Evolutionary conservation across 306 rosid species (phyloP).

Genomic region (Geum urbanum): DNA sequence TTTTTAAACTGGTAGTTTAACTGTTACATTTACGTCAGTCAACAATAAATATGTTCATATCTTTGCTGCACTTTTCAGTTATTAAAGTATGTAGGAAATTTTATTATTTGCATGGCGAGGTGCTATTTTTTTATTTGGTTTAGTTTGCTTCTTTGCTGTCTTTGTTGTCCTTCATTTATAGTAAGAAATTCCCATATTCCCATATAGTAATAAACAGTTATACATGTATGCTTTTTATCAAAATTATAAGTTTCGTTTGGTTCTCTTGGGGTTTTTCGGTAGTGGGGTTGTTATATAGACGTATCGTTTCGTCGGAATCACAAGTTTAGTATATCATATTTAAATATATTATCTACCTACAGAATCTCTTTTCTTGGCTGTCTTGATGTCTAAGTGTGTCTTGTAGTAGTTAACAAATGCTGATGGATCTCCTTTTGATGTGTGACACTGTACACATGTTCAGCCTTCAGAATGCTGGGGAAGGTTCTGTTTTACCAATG

Average conservation of each 20-base stretch:
- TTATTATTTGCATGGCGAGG: background rate
- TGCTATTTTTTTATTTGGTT: background rate
- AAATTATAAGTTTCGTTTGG: slow-evolving; percentile 15
- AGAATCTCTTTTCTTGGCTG: background rate
- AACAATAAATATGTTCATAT: slow-evolving; percentile 2
- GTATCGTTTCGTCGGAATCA: background rate
- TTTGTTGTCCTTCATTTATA: background rate
- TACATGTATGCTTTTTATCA: background rate
- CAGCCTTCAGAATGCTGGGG: slow-evolving; percentile 98
- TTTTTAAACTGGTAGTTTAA: background rate
- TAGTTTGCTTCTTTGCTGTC: background rate
- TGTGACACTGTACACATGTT: slow-evolving; percentile 29
- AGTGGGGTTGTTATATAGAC: background rate
- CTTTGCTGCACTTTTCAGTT: background rate
- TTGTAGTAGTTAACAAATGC: slow-evolving; percentile 3
- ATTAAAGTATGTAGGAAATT: background rate
- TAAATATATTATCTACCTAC: background rate
- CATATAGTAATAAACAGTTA: slow-evolving; percentile 26
- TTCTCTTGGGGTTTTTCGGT: slow-evolving; percentile 1
- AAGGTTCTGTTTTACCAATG: slow-evolving; percentile 75
- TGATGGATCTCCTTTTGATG: slow-evolving; percentile 12
- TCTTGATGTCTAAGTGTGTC: background rate
- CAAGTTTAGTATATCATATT: background rate
- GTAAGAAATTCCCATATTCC: too few species aligned
- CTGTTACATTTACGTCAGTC: background rate